These are phyloP conservation scores for Pseudonitzschia pungens DNA, from an alignment of 108 stramenopile species.

Conservation along the genomic window DNA sequence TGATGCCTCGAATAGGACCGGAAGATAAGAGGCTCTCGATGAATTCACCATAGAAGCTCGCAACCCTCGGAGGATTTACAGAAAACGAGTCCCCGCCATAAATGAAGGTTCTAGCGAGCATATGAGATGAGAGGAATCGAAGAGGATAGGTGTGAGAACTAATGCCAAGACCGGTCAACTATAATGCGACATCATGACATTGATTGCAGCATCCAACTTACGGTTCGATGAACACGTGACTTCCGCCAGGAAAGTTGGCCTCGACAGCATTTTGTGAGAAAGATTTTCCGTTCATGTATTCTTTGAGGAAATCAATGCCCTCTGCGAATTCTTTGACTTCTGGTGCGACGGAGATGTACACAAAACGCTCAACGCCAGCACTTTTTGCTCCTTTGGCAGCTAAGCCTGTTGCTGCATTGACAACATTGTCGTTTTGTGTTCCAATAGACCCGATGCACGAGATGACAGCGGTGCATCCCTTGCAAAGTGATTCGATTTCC, in stretches of 20 bases:
- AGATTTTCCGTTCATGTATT: conserved; percentile 66
- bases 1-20: conserved; percentile 45
- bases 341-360: conserved; percentile 61
- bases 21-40: conserved; percentile 64
- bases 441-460: conserved; percentile 66
- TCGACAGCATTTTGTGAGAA: conserved; percentile 44
- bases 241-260: conserved; percentile 19
- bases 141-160: conserved; percentile 25
- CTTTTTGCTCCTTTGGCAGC: conserved; percentile 52
- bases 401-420: conserved; percentile 46
- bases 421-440: conserved; percentile 38
- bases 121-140: not conserved
- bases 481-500: conserved; percentile 19
- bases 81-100: conserved; percentile 73
- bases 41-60: conserved; percentile 57
- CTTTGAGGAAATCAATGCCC: conserved; percentile 56
- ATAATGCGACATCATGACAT: not conserved
- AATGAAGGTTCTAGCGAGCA: conserved; percentile 51
- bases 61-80: conserved; percentile 68
- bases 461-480: conserved; percentile 48
- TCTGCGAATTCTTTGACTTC: conserved; percentile 63
- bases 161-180: not conserved
- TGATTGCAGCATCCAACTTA: not conserved
- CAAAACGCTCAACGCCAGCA: conserved; percentile 45
- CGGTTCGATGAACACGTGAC: conserved; percentile 44